Conservation (phyloP, 345 rosid species). For the Pistacia integerrima region DNA sequence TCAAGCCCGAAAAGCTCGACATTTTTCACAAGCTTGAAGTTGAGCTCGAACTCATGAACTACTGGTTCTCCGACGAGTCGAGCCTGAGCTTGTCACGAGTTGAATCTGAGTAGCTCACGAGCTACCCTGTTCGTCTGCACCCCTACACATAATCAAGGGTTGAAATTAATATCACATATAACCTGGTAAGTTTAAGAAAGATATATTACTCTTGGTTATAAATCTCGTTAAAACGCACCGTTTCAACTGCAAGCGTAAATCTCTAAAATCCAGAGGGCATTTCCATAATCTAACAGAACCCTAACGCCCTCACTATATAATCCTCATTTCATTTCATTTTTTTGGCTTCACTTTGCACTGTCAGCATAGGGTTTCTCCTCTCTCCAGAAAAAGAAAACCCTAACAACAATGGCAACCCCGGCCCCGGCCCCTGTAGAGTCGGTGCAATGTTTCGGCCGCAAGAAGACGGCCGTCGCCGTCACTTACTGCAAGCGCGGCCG, state of each 20-base stretch:
- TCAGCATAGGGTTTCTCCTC: conserved; percentile 24
- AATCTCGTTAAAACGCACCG: not conserved
- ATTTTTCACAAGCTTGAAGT: no score
- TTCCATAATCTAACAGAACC: not conserved
- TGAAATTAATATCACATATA: no score
- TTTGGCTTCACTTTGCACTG: no score
- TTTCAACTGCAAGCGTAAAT: not conserved
- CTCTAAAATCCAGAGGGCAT: not conserved
- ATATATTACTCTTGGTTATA: no score
- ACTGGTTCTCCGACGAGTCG: no score
- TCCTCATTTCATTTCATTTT: not conserved
- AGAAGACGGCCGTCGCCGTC: conserved; percentile 86
- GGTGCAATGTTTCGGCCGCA: conserved; percentile 81
- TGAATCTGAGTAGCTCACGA: no score
- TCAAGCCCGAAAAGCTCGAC: no score
- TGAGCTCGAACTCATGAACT: no score
- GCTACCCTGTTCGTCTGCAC: no score
- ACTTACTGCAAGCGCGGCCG: conserved; percentile 79
- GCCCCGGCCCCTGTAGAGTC: conserved; percentile 30
- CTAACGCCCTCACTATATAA: conserved; percentile 2
- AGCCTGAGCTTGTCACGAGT: no score
- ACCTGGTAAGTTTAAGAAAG: no score
- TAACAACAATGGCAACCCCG: conserved; percentile 17
- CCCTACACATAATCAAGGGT: no score
- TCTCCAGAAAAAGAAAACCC: not conserved